These are phyloP conservation scores for barrel medic (Medicago truncatula) DNA, from an alignment of 306 rosid species.

Conservation along the genomic window MtrunA17r5.0-ANR NC_053044.1:55890001-55890500, in stretches of 20 bases:
- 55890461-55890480: slow-evolving; percentile 60
- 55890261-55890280: too few species aligned
- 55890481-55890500: slow-evolving; percentile 54
- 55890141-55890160: slow-evolving; percentile 69
- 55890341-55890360: too few species aligned
- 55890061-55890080: slow-evolving; percentile 70
- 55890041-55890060: slow-evolving; percentile 76
- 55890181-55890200: slow-evolving; percentile 51
- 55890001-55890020: not conserved
- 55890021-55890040: slow-evolving; percentile 64
- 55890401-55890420: slow-evolving; percentile 74
- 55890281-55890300: too few species aligned
- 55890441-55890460: slow-evolving; percentile 59
- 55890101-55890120: slow-evolving; percentile 56
- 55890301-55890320: too few species aligned
- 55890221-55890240: too few species aligned
- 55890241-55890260: too few species aligned
- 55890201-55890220: too few species aligned
- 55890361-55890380: too few species aligned
- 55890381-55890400: too few species aligned
- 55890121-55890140: slow-evolving; percentile 48
- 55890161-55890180: slow-evolving; percentile 89
- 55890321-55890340: too few species aligned
- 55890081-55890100: slow-evolving; percentile 81
- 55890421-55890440: slow-evolving; percentile 50